These are phyloP conservation scores for Xenosphaeropsis pyriputrescens DNA, from an alignment of 2,329 filamentous ascomycete species.

Conservation along the genomic window DNA sequence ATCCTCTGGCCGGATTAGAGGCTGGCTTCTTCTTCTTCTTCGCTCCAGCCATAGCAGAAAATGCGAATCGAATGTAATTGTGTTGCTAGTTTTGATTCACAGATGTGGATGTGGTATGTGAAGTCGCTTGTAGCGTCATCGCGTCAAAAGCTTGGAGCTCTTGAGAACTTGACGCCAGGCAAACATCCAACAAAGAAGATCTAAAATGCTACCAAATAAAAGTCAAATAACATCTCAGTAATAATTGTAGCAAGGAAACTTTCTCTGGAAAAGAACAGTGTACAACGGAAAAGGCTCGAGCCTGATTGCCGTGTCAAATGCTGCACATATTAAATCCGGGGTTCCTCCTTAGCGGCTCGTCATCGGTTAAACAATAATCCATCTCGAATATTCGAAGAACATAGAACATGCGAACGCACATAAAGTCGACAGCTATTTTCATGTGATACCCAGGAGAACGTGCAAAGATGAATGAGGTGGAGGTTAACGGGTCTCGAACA, in stretches of 20 bases:
- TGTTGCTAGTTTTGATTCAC: no score
- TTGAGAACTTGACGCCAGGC: background rate
- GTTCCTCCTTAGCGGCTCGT: background rate
- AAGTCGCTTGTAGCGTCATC: background rate
- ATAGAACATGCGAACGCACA: background rate
- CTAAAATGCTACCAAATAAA: no score
- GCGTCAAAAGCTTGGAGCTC: background rate
- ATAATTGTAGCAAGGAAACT: no score
- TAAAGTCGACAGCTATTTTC: no score
- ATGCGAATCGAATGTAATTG: no score
- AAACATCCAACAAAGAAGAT: no score
- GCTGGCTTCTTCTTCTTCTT: conserved; percentile 83
- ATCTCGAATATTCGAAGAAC: background rate
- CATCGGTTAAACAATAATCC: no score
- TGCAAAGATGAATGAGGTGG: conserved; percentile 34
- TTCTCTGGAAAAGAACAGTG: no score
- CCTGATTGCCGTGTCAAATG: no score
- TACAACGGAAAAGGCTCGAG: no score
- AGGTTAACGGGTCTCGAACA: conserved; percentile 28
- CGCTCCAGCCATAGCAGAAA: conserved; percentile 42
- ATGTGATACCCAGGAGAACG: conserved; percentile 1
- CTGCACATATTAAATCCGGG: background rate
- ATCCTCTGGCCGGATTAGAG: conserved; percentile 78
- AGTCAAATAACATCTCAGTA: no score
- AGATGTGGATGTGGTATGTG: no score